A percentile compares a stretch with the other conserved stretches of the same genome.
These are phyloP conservation scores for Chlorella sp. DNA, from an alignment of 139 green algal genomes.

Conservation along the genomic window DNA sequence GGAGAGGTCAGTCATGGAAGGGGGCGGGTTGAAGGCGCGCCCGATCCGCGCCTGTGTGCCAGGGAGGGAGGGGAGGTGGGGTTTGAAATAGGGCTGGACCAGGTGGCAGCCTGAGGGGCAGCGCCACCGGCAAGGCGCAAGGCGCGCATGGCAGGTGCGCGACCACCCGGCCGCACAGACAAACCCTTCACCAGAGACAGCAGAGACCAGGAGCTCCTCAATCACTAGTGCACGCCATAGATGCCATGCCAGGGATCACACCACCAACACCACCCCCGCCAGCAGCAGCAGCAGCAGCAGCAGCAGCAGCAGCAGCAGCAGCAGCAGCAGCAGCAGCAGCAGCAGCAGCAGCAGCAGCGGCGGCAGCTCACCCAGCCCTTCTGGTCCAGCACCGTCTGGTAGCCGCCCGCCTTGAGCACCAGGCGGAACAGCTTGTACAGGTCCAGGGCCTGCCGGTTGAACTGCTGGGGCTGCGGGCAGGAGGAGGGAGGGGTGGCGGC, in stretches of 20 bases:
- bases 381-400: not conserved
- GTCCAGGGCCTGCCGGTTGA: conserved; percentile 20
- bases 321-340: not conserved
- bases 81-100: no score
- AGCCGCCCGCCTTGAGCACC: conserved; percentile 10
- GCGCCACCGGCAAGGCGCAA: no score
- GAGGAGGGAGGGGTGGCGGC: not conserved
- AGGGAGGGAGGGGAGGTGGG: not conserved
- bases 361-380: conserved; percentile 25
- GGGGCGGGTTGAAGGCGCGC: conserved; percentile 25
- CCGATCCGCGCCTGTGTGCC: conserved; percentile 1
- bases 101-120: no score
- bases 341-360: not conserved
- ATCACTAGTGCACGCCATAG: no score
- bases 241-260: no score
- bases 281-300: not conserved
- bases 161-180: no score
- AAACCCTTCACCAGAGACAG: no score
- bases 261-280: not conserved
- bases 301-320: no score
- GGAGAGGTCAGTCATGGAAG: conserved; percentile 30
- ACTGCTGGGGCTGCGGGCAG: not conserved
- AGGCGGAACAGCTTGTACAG: conserved; percentile 19
- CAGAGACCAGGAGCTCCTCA: no score
- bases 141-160: no score